Base-by-base conservation (phyloP, 2,329 filamentous ascomycete genomes). In the Parastagonospora nodorum region DNA sequence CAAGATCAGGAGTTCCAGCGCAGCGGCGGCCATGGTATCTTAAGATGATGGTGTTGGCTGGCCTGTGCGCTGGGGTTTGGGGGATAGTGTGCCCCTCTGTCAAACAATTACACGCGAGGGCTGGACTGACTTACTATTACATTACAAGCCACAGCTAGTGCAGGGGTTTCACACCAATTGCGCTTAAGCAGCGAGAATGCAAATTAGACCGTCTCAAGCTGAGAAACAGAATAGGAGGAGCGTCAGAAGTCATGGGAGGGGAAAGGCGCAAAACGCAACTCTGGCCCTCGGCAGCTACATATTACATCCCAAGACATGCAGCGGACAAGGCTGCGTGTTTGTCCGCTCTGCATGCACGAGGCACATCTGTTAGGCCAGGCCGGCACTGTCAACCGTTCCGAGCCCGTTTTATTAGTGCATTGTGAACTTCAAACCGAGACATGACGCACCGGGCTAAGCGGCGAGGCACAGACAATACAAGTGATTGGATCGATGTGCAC, bases 131-230 rank as follows among this genome's bases (percentile, higher is more conserved):
- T 32, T 11, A n/a, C n/a, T n/a, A n/a, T n/a, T n/a, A 32, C 35
- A 24, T 65, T 67, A 68, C 66, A 64, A 65, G 66, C 63, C 63
- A 68, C 67, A 64, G 53, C 59, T 56, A 51, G 27, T 24, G 50
- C 36, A 51, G 58, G 46, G 45, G 55, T 46, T 24, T 6, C 11
- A 29, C n/a, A 28, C 38, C 16, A 14, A 14, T 29, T n/a, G 10
- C 38, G 42, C 31, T 37, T 50, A 55, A 56, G 58, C 60, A 61
- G 58, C 48, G 57, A 33, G 37, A 2, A 10, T 19, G 14, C 8
- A 19, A 19, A 44, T 32, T 42, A 27, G 48, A 45, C 11, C 31
- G 27, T 35, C 45, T 14, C 30, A 32, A 19, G 15, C 27, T 16
- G 29, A 24, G 24, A n/a, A n/a, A n/a, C n/a, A n/a, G n/a, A 29